Evolutionary conservation across 129 eudicot genomes (phyloP).

Genomic region (Lactuca saligna): DNA sequence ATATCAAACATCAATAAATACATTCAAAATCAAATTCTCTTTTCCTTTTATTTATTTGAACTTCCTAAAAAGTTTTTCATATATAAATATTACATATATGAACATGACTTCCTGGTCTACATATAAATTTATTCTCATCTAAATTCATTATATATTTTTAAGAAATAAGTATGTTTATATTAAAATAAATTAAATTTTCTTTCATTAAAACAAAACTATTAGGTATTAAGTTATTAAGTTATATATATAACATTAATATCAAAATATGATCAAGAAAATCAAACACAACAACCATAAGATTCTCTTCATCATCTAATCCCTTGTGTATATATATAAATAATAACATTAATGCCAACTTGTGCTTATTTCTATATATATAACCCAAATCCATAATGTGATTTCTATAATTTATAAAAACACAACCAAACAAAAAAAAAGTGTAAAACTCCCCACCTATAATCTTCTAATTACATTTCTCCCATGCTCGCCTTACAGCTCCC

Average conservation of each 20-base stretch:
- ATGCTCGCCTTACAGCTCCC: constrained; percentile 39
- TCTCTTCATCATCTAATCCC: constrained; percentile 16
- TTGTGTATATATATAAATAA: constrained; percentile 11
- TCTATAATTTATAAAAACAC: constrained; percentile 29
- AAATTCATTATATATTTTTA: too few relatives aligned
- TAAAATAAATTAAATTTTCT: too few relatives aligned
- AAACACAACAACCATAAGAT: neutral
- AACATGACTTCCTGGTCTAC: neutral
- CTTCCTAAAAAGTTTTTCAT: too few relatives aligned
- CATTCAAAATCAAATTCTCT: too few relatives aligned
- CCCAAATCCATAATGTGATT: constrained; percentile 22
- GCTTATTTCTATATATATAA: constrained; percentile 29
- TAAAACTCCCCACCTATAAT: constrained; percentile 25
- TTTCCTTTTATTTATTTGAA: too few relatives aligned
- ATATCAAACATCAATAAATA: too few relatives aligned
- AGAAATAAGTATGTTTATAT: too few relatives aligned
- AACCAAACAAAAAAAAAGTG: constrained; percentile 9
- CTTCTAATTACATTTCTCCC: constrained; percentile 40
- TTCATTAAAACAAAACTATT: too few relatives aligned
- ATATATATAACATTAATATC: too few relatives aligned
- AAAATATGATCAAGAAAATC: constrained; percentile 7
- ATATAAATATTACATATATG: neutral
- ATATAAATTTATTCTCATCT: too few relatives aligned
- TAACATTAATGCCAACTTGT: constrained; percentile 22
- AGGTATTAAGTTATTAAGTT: too few relatives aligned